Evolutionary conservation across 1,139 yeast genomes (phyloP).

Genomic region (Kurtzmaniella quercitrusa): DNA sequence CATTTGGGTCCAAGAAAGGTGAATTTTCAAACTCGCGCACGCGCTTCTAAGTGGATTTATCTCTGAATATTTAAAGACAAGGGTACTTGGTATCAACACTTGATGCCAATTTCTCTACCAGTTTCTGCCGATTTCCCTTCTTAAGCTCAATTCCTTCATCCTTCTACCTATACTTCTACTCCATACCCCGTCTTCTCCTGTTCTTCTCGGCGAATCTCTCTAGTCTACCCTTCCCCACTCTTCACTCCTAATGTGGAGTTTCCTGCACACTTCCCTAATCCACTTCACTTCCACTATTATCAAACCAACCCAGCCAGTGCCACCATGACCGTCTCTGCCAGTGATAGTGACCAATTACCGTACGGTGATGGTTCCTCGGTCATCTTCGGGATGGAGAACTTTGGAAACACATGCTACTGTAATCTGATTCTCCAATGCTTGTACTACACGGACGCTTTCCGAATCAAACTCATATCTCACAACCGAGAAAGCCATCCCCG

Average conservation of each 20-base stretch:
- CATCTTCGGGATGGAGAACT: slow-evolving; percentile 91
- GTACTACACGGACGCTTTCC: slow-evolving; percentile 66
- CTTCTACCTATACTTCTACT: too few species aligned
- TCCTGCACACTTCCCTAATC: too few species aligned
- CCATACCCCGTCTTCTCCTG: too few species aligned
- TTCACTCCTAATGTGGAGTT: too few species aligned
- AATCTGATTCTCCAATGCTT: slow-evolving; percentile 89
- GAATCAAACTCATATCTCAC: slow-evolving; percentile 48
- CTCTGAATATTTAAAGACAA: too few species aligned
- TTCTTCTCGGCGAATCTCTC: too few species aligned
- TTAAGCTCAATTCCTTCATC: not conserved
- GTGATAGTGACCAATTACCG: slow-evolving; percentile 17
- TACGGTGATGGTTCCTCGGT: slow-evolving; percentile 68
- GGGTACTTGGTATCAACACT: too few species aligned
- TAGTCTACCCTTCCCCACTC: too few species aligned
- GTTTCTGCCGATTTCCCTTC: not conserved
- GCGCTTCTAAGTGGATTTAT: not conserved
- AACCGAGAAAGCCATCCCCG: slow-evolving; percentile 31
- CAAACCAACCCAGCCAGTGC: not conserved
- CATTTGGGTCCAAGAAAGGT: slow-evolving; percentile 1
- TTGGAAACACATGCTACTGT: slow-evolving; percentile 93
- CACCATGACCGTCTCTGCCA: not conserved
- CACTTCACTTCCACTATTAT: too few species aligned
- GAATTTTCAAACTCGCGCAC: not conserved
- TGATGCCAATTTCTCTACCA: too few species aligned